Percentiles rank a stretch among this genome's conserved stretches.
Conservation (phyloP, 1,139 yeast species). For the Taphrina confusa region DNA sequence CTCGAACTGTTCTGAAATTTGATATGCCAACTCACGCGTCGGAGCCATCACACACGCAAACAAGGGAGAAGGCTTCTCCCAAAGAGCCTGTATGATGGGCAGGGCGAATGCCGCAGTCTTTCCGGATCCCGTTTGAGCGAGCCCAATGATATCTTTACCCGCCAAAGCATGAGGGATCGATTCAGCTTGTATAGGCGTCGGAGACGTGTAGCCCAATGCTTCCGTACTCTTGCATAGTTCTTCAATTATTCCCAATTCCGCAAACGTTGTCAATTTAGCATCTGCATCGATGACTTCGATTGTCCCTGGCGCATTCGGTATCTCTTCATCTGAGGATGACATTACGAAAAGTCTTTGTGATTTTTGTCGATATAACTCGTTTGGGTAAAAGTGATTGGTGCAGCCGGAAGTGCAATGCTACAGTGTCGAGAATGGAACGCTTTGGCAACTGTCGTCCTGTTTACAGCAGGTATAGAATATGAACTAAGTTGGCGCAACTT, state of each 20-base stretch:
- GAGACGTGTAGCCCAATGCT: constrained; percentile 75
- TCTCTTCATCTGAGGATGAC: constrained; percentile 22
- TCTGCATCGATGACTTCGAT: constrained; percentile 25
- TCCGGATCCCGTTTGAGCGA: constrained; percentile 99
- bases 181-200: constrained; percentile 91
- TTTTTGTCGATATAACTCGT: too few relatives aligned
- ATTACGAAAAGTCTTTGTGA: background rate
- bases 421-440: background rate
- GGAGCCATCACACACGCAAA: constrained; percentile 92
- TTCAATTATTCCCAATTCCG: constrained; percentile 63
- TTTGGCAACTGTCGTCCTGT: background rate
- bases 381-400: too few relatives aligned
- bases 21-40: constrained; percentile 95
- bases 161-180: constrained; percentile 88
- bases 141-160: constrained; percentile 95
- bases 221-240: constrained; percentile 72
- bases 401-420: background rate
- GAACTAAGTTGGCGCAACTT: too few relatives aligned
- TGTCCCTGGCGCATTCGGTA: constrained; percentile 1
- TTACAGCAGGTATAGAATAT: too few relatives aligned
- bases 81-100: constrained; percentile 85
- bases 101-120: constrained; percentile 95
- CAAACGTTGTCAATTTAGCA: constrained; percentile 23
- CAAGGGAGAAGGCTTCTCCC: constrained; percentile 85
- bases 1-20: constrained; percentile 91